A percentile compares a stretch with the other conserved stretches of the same genome.
These are phyloP conservation scores for Pichia nakasei DNA, from an alignment of 805 yeast genomes.

Conservation along the genomic window DNA sequence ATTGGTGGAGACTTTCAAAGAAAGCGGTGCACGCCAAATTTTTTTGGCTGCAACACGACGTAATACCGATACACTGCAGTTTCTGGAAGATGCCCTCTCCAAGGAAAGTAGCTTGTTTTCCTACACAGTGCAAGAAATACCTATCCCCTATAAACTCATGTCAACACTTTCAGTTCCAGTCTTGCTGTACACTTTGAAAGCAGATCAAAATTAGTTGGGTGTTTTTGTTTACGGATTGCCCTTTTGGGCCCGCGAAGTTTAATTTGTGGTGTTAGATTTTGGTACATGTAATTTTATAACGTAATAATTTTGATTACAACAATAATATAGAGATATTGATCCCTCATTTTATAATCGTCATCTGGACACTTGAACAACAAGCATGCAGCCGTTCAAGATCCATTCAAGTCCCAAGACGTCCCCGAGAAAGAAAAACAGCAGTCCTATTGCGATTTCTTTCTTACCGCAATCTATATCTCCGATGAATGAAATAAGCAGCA, in stretches of 20 bases:
- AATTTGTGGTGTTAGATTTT: too few species aligned
- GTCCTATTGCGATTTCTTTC: neutral
- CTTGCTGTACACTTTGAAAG: neutral
- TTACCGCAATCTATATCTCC: neutral
- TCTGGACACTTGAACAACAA: too few species aligned
- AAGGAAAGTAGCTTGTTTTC: too few species aligned
- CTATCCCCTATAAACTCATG: neutral
- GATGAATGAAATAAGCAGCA: neutral
- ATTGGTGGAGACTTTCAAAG: constrained; percentile 27
- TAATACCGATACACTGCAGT: constrained; percentile 25
- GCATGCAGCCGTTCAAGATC: neutral
- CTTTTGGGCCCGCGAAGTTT: too few species aligned
- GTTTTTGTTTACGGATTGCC: too few species aligned
- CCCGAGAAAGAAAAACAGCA: neutral
- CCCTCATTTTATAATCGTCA: too few species aligned
- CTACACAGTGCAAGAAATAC: neutral
- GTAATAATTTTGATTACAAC: too few species aligned
- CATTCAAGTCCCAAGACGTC: neutral
- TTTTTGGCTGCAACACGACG: constrained; percentile 69
- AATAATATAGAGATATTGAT: too few species aligned
- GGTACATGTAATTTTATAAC: too few species aligned
- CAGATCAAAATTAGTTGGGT: too few species aligned
- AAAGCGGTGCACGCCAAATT: constrained; percentile 6
- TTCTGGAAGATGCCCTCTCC: constrained; percentile 32
- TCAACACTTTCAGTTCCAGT: neutral